These are phyloP conservation scores for Colletotrichum tanaceti DNA, from an alignment of 2,329 filamentous ascomycete genomes.

Conservation along the genomic window DNA sequence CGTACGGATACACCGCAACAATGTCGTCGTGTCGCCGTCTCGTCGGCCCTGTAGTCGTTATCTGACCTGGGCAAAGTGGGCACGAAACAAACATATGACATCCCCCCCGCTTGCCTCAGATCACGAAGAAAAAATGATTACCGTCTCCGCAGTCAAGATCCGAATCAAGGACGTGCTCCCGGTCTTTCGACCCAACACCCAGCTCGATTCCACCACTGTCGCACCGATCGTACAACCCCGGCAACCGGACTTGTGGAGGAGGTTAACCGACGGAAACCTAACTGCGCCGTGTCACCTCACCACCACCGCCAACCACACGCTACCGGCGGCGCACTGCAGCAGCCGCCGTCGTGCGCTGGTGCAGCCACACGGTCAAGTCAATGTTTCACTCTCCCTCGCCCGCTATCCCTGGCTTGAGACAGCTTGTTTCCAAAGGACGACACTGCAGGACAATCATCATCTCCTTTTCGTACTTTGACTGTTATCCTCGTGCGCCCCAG, in stretches of 20 bases:
- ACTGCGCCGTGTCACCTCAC: conserved; percentile 12
- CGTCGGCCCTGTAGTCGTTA: background rate
- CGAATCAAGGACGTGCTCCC: conserved; percentile 35
- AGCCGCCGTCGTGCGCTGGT: conserved; percentile 25
- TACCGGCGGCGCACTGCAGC: conserved; percentile 22
- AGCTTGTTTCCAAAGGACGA: background rate
- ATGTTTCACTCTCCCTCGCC: conserved; percentile 20
- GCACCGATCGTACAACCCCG: conserved; percentile 35
- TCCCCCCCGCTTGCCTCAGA: conserved; percentile 16
- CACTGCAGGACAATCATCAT: background rate
- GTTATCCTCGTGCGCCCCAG: background rate
- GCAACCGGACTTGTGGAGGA: conserved; percentile 37
- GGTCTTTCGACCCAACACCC: conserved; percentile 7
- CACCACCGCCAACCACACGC: conserved; percentile 27
- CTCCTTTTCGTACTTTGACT: background rate
- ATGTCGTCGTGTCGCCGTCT: conserved; percentile 9
- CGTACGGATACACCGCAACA: conserved; percentile 31
- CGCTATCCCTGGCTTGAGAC: background rate
- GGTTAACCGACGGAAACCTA: background rate
- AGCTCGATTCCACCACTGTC: conserved; percentile 23
- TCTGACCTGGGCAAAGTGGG: conserved; percentile 23
- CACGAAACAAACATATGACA: conserved; percentile 12
- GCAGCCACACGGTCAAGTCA: conserved; percentile 34
- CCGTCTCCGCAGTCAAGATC: conserved; percentile 30
- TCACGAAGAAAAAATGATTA: background rate